Evolutionary conservation across 1,139 yeast genomes (phyloP).

Genomic region (Saccharomycopsis crataegensis): DNA sequence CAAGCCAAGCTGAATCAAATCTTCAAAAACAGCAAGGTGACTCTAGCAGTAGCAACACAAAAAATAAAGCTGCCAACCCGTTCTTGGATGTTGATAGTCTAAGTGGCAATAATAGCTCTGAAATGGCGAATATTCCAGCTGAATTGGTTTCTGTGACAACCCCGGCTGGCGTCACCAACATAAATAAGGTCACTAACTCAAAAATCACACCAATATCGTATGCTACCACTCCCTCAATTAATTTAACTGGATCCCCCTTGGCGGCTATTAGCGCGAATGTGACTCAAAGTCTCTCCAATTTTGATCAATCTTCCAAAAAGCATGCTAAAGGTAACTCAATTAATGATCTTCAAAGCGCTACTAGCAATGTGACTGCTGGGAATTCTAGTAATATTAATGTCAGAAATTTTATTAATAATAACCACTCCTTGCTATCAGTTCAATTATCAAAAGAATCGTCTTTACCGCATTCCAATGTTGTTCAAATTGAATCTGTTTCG

Average conservation of each 20-base stretch:
- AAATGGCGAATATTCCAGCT: too few relatives aligned
- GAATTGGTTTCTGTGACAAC: too few relatives aligned
- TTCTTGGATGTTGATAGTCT: too few relatives aligned
- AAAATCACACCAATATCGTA: slow-evolving; percentile 12
- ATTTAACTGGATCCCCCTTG: background rate
- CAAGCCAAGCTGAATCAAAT: too few relatives aligned
- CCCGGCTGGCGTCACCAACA: too few relatives aligned
- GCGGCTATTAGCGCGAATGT: background rate
- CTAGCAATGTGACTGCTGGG: background rate
- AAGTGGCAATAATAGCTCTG: too few relatives aligned
- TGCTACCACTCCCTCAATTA: slow-evolving; percentile 16
- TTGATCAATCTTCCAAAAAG: background rate
- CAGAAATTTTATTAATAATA: slow-evolving; percentile 13
- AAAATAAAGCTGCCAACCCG: too few relatives aligned
- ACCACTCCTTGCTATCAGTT: slow-evolving; percentile 15
- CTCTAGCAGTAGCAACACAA: too few relatives aligned
- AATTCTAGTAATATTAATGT: slow-evolving; percentile 2
- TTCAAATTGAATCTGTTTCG: background rate
- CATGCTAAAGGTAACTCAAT: background rate
- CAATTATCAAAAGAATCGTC: slow-evolving; percentile 10
- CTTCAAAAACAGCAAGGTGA: too few relatives aligned
- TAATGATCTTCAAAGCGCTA: slow-evolving; percentile 1
- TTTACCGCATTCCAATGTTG: background rate
- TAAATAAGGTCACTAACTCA: too few relatives aligned
- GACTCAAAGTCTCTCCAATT: background rate